Evolutionary conservation across 2,329 filamentous ascomycete species (phyloP).

Genomic region (Cordyceps cateniannulata): DNA sequence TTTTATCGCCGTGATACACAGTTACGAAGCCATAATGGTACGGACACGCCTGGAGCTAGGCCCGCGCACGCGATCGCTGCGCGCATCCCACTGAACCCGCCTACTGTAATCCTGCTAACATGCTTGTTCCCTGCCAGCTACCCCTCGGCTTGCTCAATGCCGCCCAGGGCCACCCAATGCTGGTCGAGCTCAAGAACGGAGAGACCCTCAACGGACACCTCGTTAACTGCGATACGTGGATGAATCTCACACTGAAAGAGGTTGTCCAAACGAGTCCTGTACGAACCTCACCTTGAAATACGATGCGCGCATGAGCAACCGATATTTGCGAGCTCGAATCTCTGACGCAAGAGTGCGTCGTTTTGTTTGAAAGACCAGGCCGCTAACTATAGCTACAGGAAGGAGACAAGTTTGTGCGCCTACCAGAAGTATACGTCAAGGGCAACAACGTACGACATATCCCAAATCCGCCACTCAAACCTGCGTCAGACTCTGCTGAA

Average conservation of each 20-base stretch:
- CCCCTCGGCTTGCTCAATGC: constrained; percentile 83
- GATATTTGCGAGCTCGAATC: background rate
- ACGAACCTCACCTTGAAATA: constrained; percentile 20
- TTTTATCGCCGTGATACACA: background rate
- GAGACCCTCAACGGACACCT: constrained; percentile 96
- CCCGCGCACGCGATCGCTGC: background rate
- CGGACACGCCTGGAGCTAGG: background rate
- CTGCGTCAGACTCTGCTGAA: background rate
- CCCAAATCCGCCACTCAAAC: background rate
- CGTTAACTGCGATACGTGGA: constrained; percentile 97
- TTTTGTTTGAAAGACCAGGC: background rate
- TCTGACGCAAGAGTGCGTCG: background rate
- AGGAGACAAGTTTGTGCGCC: constrained; percentile 84
- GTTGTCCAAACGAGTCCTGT: constrained; percentile 91
- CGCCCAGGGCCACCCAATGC: constrained; percentile 95
- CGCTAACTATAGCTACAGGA: constrained; percentile 44
- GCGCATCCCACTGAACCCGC: background rate
- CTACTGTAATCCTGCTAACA: constrained; percentile 19
- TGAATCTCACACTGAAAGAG: constrained; percentile 96
- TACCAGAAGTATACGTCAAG: constrained; percentile 92
- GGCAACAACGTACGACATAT: constrained; percentile 78
- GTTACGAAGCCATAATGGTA: background rate
- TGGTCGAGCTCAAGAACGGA: constrained; percentile 94
- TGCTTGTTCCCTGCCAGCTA: constrained; percentile 37
- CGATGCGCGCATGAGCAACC: background rate